phyloP scores from a whole-genome alignment of 306 rosid genomes.

The Prunus salicina region DNA sequence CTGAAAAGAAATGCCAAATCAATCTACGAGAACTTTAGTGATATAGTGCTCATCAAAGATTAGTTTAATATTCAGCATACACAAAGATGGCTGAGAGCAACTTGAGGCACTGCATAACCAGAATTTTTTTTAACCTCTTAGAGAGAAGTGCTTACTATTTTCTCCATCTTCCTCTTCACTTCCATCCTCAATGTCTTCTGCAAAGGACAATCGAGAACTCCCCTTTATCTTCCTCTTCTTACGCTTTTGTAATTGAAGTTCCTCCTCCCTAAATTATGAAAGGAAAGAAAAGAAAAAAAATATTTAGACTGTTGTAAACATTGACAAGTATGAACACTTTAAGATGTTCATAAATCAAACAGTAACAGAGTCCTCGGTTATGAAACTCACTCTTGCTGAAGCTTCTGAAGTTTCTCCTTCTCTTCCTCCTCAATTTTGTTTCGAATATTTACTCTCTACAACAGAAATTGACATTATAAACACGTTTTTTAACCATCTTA shows the following conservation, averaged over 20 bases:
- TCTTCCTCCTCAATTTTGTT: conserved; percentile 97
- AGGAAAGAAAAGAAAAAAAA: background rate
- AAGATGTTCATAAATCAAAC: background rate
- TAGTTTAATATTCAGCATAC: background rate
- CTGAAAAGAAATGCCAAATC: background rate
- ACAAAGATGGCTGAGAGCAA: background rate
- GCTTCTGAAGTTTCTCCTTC: conserved; percentile 96
- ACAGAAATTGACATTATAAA: background rate
- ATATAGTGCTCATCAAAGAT: background rate
- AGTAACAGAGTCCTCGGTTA: background rate
- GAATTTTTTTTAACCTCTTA: background rate
- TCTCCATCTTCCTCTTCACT: conserved; percentile 71
- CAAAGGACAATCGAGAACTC: conserved; percentile 72
- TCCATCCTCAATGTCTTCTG: conserved; percentile 74
- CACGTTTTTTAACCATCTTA: background rate
- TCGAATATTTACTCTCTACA: conserved; percentile 84
- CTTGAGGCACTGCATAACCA: background rate
- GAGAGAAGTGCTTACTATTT: conserved; percentile 34
- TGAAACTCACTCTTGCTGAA: conserved; percentile 71
- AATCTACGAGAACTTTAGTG: background rate
- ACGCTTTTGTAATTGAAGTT: conserved; percentile 76
- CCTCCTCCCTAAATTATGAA: conserved; percentile 66
- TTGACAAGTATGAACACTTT: background rate
- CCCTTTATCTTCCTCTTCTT: conserved; percentile 92
- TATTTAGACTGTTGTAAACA: background rate